Base-by-base conservation (phyloP, 2,329 filamentous ascomycete genomes). In the Monosporascus sp. region DNA sequence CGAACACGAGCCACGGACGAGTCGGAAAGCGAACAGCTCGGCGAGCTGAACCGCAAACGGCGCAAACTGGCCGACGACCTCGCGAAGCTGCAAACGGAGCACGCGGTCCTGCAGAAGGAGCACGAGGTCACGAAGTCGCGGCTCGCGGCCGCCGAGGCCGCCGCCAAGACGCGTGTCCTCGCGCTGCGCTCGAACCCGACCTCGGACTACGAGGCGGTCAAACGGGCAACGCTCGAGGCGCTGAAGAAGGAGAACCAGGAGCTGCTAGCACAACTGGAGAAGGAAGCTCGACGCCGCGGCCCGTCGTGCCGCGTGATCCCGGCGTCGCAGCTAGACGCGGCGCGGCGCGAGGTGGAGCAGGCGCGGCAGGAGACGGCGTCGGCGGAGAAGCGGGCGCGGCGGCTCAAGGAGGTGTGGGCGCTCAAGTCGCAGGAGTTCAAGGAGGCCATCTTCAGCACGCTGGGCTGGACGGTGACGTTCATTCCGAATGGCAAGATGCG, bases 401-500 rank as follows among this genome's bases (percentile, higher is more conserved):
- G 94, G 2, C 84, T 97, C 14, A 96, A 95, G 63, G 89, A 97
- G 66, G 94, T 97, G 53, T 99, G 91, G 88, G 84, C 84, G 0
- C 83, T 88, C 61, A 99, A 97, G 70, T 91, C 89, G 1, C 85
- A 88, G 63, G 94, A 99, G 73, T 97, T 99, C 75, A 90, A 95
- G 49, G 91, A 97, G 73, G 91, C 92, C 34, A 92, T 99, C 54
- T 92, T 92, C 58, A 91, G 86, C 20, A 87, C 96, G 1, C 80
- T 99, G 0, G 94, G 94, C 0, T 99, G 92, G 88, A 93, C 93
- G 51, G 84, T 97, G 14, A 91, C 94, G 34, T 97, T 99, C 69
- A 87, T 97, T 69, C 91, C 92, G n/a, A 96, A 96, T 69, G 94
- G 94, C 43, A 93, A 96, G 65, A 95, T 97, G 73, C 87, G 91